Percentiles rank a stretch among this genome's conserved stretches.
Evolutionary conservation across 306 rosid genomes (phyloP).

Genomic region (Castanea crenata): DNA sequence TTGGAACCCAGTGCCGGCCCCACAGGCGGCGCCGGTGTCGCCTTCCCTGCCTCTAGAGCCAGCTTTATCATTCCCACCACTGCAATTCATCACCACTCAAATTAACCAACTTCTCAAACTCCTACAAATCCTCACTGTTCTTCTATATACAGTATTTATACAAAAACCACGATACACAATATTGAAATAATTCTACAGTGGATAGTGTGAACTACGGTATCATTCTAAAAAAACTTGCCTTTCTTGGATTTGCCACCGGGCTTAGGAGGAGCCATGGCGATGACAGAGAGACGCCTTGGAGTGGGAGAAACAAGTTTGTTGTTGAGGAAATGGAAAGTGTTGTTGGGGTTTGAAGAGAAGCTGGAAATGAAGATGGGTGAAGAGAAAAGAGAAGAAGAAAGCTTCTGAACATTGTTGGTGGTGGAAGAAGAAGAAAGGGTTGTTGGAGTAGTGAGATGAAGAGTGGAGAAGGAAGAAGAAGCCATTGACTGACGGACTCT

Average conservation of each 20-base stretch:
- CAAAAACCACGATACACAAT: too few relatives aligned
- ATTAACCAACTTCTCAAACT: neutral
- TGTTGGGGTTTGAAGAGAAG: slow-evolving; percentile 37
- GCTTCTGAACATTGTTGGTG: neutral
- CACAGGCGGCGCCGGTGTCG: slow-evolving; percentile 99
- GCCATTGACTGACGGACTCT: slow-evolving; percentile 37
- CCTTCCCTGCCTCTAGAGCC: slow-evolving; percentile 98
- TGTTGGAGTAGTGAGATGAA: neutral
- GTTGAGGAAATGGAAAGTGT: slow-evolving; percentile 17
- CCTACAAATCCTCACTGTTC: neutral
- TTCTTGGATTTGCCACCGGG: slow-evolving; percentile 88
- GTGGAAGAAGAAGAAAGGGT: slow-evolving; percentile 10
- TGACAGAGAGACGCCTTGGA: slow-evolving; percentile 53
- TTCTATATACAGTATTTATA: too few relatives aligned
- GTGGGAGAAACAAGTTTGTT: slow-evolving; percentile 18
- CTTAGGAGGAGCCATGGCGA: slow-evolving; percentile 96
- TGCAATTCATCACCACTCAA: slow-evolving; percentile 20
- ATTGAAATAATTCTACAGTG: too few relatives aligned
- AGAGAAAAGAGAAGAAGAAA: slow-evolving; percentile 51
- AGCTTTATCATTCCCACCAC: slow-evolving; percentile 89
- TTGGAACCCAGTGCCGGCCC: slow-evolving; percentile 98
- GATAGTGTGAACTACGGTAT: too few relatives aligned
- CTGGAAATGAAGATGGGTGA: slow-evolving; percentile 29
- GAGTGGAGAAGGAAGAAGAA: slow-evolving; percentile 46
- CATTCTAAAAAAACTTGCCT: slow-evolving; percentile 36